These are phyloP conservation scores for Linnemannia schmuckeri DNA, from an alignment of 192 early-diverging fungal species.

Conservation along the genomic window DNA sequence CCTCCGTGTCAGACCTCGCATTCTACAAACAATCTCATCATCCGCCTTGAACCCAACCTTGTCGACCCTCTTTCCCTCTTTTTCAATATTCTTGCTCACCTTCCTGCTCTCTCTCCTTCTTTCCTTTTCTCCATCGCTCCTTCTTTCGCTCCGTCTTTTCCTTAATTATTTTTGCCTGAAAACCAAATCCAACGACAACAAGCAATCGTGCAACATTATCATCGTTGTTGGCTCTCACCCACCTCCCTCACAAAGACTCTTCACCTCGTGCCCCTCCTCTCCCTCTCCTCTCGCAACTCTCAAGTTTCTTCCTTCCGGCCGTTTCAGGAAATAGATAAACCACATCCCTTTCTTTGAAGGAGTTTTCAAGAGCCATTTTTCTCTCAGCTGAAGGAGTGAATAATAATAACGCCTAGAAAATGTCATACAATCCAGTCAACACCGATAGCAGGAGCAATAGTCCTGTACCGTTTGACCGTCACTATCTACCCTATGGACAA, in stretches of 20 bases:
- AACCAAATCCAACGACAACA: neutral
- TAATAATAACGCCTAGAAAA: neutral
- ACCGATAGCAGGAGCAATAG: slow-evolving; percentile 43
- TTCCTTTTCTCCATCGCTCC: neutral
- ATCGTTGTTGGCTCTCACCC: neutral
- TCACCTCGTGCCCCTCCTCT: neutral
- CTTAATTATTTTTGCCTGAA: neutral
- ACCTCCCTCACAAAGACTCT: neutral
- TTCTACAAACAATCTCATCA: neutral
- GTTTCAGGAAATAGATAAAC: neutral
- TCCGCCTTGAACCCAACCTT: neutral
- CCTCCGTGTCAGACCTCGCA: neutral
- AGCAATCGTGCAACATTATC: neutral
- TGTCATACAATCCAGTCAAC: slow-evolving; percentile 36
- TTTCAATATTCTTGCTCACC: neutral
- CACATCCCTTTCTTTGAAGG: neutral
- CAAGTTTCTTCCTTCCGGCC: neutral
- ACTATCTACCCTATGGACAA: neutral
- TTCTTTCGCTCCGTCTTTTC: slow-evolving; percentile 4
- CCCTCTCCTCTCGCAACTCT: neutral
- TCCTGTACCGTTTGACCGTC: slow-evolving; percentile 16
- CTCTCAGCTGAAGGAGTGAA: neutral
- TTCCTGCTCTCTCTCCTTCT: neutral
- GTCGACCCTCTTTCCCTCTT: neutral
- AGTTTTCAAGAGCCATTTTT: neutral